Evolutionary conservation across 805 yeast genomes (phyloP).

Genomic region (Kuraishia molischiana): DNA sequence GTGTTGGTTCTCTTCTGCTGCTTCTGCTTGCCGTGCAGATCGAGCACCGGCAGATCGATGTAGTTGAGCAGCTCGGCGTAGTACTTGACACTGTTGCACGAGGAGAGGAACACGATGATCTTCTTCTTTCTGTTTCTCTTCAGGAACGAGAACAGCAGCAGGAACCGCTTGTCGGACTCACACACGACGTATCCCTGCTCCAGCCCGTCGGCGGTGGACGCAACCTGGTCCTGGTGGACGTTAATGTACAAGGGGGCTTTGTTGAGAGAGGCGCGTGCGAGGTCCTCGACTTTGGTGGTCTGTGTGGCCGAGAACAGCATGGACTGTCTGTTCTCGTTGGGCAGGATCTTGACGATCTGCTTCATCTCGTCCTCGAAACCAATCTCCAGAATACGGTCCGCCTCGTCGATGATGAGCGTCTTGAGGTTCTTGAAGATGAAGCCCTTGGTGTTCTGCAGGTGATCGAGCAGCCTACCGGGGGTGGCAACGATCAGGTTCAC

Average conservation of each 20-base stretch:
- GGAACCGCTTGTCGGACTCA: constrained; percentile 89
- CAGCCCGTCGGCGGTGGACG: constrained; percentile 90
- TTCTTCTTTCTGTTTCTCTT: constrained; percentile 89
- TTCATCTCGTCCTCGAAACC: constrained; percentile 99
- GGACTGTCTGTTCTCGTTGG: constrained; percentile 87
- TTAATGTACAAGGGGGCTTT: constrained; percentile 91
- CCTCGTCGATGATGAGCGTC: constrained; percentile 93
- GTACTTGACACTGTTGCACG: constrained; percentile 95
- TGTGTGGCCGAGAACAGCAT: constrained; percentile 99
- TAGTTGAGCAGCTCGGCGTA: constrained; percentile 92
- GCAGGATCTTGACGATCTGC: constrained; percentile 89
- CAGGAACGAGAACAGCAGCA: constrained; percentile 83
- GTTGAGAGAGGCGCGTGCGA: constrained; percentile 91
- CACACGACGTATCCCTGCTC: constrained; percentile 99
- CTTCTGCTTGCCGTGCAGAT: constrained; percentile 95
- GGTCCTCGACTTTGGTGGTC: constrained; percentile 96
- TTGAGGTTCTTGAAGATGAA: constrained; percentile 91
- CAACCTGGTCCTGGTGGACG: constrained; percentile 75
- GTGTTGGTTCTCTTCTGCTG: constrained; percentile 98
- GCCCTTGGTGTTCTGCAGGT: constrained; percentile 90
- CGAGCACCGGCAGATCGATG: constrained; percentile 94
- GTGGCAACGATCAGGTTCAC: constrained; percentile 93
- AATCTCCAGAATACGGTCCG: constrained; percentile 93
- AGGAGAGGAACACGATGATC: constrained; percentile 87
- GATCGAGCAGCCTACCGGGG: constrained; percentile 95